These are phyloP conservation scores for Talaromyces sp. DNA, from an alignment of 2,329 filamentous ascomycete species.

Conservation along the genomic window DNA sequence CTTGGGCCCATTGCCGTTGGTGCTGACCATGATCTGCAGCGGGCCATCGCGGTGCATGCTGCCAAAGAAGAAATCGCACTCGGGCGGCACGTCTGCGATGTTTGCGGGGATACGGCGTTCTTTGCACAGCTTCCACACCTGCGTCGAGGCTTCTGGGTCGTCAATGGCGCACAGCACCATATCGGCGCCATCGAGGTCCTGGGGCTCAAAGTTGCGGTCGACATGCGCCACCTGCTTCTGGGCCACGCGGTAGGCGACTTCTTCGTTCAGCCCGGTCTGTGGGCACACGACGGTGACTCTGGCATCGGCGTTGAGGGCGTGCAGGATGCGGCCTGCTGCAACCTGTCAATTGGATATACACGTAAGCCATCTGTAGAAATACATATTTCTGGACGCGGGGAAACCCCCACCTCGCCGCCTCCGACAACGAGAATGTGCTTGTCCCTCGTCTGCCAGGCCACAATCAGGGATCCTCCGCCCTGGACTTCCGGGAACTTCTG, in stretches of 20 bases:
- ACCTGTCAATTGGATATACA: constrained; percentile 54
- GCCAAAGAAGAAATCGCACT: constrained; percentile 99
- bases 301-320: constrained; percentile 92
- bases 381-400: constrained; percentile 1
- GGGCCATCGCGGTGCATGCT: constrained; percentile 92
- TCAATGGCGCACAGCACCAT: constrained; percentile 95
- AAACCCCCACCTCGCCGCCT: constrained; percentile 74
- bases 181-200: constrained; percentile 73
- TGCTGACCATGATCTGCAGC: constrained; percentile 97
- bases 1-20: constrained; percentile 91
- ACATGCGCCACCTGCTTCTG: constrained; percentile 71
- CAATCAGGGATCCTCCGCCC: constrained; percentile 84
- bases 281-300: constrained; percentile 82
- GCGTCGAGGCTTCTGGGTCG: constrained; percentile 81
- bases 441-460: constrained; percentile 90
- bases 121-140: constrained; percentile 92
- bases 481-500: constrained; percentile 70
- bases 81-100: constrained; percentile 91
- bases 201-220: constrained; percentile 76
- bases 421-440: constrained; percentile 90
- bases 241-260: constrained; percentile 76
- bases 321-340: constrained; percentile 86
- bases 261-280: constrained; percentile 70
- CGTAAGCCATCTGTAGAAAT: constrained; percentile 6
- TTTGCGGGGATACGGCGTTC: constrained; percentile 78